Percentiles rank a stretch among this genome's conserved stretches.
Evolutionary conservation across 352 stramenopile genomes (phyloP).

Genomic region (Phytopythium helicoides): DNA sequence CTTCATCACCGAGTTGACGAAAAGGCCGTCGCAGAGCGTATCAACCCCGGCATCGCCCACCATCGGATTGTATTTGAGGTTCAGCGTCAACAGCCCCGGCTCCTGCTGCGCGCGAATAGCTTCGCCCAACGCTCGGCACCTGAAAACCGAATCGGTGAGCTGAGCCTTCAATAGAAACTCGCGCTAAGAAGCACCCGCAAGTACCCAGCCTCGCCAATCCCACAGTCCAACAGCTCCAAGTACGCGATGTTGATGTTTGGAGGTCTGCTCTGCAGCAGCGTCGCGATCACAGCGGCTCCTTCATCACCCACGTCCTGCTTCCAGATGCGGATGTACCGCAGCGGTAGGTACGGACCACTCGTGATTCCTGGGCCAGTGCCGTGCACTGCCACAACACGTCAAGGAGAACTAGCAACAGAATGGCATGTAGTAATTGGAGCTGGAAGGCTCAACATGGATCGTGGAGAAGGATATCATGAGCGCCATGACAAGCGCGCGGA

Average conservation of each 20-base stretch:
- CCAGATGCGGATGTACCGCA: conserved; percentile 81
- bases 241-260: conserved; percentile 70
- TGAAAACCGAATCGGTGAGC: conserved; percentile 4
- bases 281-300: conserved; percentile 59
- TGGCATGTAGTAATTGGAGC: background rate
- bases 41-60: conserved; percentile 54
- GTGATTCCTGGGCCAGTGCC: conserved; percentile 60
- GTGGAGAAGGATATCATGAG: conserved; percentile 75
- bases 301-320: conserved; percentile 79
- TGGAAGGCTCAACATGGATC: background rate
- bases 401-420: conserved; percentile 29
- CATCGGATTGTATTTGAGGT: conserved; percentile 68
- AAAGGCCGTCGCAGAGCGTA: conserved; percentile 64
- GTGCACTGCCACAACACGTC: conserved; percentile 28
- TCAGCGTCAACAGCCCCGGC: conserved; percentile 66
- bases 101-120: conserved; percentile 47
- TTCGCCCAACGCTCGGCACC: conserved; percentile 55
- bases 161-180: too few relatives aligned
- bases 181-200: too few relatives aligned
- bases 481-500: conserved; percentile 65
- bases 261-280: conserved; percentile 32
- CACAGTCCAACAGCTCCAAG: conserved; percentile 75
- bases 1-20: conserved; percentile 67
- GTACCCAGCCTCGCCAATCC: conserved; percentile 56
- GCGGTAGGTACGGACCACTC: conserved; percentile 56